These are phyloP conservation scores for Lichtheimia ramosa DNA, from an alignment of 371 early-diverging fungal species.

Conservation along the genomic window DNA sequence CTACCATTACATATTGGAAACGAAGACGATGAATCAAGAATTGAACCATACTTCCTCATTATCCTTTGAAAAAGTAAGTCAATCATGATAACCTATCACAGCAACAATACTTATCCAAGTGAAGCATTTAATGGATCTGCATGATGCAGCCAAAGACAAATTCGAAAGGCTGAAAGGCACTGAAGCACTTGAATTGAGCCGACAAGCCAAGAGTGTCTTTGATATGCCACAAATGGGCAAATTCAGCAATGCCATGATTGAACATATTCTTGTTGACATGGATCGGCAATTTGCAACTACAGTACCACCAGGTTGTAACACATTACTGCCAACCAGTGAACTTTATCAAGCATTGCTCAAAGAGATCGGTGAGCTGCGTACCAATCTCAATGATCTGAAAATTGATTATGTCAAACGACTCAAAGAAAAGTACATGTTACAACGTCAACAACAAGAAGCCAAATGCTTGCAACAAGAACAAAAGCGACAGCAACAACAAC, in stretches of 20 bases:
- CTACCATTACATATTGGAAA: conserved; percentile 23
- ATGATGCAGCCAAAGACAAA: too few species aligned
- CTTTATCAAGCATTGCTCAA: conserved; percentile 7
- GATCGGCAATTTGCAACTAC: not conserved
- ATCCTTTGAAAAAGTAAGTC: too few species aligned
- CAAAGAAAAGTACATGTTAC: conserved; percentile 48
- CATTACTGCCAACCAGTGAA: conserved; percentile 42
- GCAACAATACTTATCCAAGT: too few species aligned
- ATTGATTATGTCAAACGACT: conserved; percentile 65
- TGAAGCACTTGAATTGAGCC: conserved; percentile 1
- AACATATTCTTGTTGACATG: conserved; percentile 2
- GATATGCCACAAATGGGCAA: conserved; percentile 5
- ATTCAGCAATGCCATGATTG: conserved; percentile 8
- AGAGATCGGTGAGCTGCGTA: conserved; percentile 5
- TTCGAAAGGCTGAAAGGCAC: not conserved
- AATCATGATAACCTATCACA: too few species aligned
- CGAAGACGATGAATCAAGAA: too few species aligned
- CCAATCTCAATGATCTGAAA: conserved; percentile 28
- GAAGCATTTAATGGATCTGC: too few species aligned
- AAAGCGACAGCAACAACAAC: not conserved
- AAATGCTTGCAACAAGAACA: not conserved
- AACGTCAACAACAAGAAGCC: conserved; percentile 14
- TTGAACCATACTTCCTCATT: too few species aligned
- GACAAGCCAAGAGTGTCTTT: conserved; percentile 2
- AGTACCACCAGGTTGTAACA: not conserved